Evolutionary conservation across 2,329 filamentous ascomycete species (phyloP).

Genomic region (Trematosphaeria pertusa): DNA sequence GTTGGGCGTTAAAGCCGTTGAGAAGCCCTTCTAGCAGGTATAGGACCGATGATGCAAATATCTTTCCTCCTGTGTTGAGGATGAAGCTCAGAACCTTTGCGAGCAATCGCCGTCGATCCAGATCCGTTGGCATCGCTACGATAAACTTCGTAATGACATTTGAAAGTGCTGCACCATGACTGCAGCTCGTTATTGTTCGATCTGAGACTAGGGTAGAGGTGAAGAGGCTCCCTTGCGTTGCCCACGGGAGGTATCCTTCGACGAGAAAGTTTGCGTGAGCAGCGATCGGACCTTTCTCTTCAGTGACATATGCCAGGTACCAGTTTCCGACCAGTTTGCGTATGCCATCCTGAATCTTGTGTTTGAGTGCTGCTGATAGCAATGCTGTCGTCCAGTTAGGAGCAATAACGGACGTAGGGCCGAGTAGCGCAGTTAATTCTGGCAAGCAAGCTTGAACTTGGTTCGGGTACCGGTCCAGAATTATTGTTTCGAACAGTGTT

Average conservation of each 20-base stretch:
- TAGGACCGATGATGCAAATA: constrained; percentile 51
- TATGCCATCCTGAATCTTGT: constrained; percentile 54
- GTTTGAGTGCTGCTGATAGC: constrained; percentile 49
- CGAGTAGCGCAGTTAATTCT: constrained; percentile 51
- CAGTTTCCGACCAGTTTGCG: constrained; percentile 56
- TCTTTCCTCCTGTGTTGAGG: constrained; percentile 39
- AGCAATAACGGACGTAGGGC: constrained; percentile 43
- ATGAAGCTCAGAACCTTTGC: constrained; percentile 45
- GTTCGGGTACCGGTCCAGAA: constrained; percentile 58
- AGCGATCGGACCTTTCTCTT: constrained; percentile 11
- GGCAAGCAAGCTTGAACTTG: constrained; percentile 55
- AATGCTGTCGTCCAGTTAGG: constrained; percentile 52
- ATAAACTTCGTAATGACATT: constrained; percentile 45
- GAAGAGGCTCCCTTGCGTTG: constrained; percentile 53
- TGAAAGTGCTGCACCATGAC: constrained; percentile 51
- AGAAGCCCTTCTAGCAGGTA: constrained; percentile 54
- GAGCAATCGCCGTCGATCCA: constrained; percentile 28
- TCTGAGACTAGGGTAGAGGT: constrained; percentile 46
- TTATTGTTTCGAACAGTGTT: constrained; percentile 56
- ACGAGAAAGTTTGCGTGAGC: constrained; percentile 47
- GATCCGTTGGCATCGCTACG: constrained; percentile 8
- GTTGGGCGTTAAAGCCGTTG: constrained; percentile 33
- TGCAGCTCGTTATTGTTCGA: constrained; percentile 40
- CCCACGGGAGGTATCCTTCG: constrained; percentile 56
- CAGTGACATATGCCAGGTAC: constrained; percentile 46